Conservation (phyloP, 2,329 filamentous ascomycete genomes). For the Aspergillus niger region DNA sequence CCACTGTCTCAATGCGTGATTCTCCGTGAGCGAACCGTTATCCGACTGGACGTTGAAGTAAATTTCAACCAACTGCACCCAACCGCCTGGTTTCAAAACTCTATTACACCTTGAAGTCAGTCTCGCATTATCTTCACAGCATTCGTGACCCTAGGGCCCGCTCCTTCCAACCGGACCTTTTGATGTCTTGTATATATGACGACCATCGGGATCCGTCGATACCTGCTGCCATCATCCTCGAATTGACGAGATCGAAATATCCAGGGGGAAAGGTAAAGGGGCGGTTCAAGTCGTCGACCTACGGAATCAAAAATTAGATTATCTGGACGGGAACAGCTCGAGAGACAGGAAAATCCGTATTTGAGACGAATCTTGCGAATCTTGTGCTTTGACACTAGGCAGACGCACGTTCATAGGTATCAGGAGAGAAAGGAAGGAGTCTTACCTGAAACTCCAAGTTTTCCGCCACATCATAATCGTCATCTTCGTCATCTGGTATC, state of each 20-base stretch:
- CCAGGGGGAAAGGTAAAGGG: conserved; percentile 68
- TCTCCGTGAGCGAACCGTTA: conserved; percentile 72
- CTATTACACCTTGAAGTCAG: conserved; percentile 23
- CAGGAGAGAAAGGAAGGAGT: conserved; percentile 8
- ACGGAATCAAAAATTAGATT: conserved; percentile 6
- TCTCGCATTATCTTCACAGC: not conserved
- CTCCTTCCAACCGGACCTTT: conserved; percentile 42
- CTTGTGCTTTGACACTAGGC: not conserved
- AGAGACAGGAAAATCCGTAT: no score
- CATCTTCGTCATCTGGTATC: conserved; percentile 54
- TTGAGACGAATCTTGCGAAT: not conserved
- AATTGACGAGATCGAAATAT: conserved; percentile 82
- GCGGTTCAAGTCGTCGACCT: conserved; percentile 71
- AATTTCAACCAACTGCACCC: conserved; percentile 86
- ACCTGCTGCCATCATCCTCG: conserved; percentile 60
- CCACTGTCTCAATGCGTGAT: conserved; percentile 67
- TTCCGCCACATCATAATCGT: conserved; percentile 52
- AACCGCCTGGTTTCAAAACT: conserved; percentile 70
- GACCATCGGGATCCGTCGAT: conserved; percentile 73
- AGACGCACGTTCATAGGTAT: not conserved
- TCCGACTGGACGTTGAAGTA: conserved; percentile 85
- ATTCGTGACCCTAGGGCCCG: not conserved
- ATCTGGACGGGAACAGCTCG: not conserved
- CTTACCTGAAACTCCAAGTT: conserved; percentile 69
- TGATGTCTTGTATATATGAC: conserved; percentile 74